phyloP scores from a whole-genome alignment of 139 green algal species.

The Gonium pectorale region DNA sequence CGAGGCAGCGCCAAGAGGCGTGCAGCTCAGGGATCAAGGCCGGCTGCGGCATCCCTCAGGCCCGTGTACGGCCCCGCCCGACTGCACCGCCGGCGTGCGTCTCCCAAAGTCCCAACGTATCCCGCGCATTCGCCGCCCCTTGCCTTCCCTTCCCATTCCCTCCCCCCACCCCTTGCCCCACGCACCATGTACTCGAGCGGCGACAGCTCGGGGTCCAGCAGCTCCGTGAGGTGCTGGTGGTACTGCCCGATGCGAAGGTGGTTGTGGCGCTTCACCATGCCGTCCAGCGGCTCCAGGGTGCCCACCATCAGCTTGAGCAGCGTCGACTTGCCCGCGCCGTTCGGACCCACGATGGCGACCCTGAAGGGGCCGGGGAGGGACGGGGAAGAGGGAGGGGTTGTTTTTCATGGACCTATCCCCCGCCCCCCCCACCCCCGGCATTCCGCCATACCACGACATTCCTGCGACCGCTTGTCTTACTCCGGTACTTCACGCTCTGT shows the following conservation, averaged over 20 bases:
- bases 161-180: background rate
- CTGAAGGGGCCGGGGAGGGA: slow-evolving; percentile 40
- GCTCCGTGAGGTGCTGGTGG: slow-evolving; percentile 87
- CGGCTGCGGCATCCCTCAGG: too few relatives aligned
- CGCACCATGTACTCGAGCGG: slow-evolving; percentile 84
- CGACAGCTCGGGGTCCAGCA: slow-evolving; percentile 79
- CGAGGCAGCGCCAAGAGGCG: too few relatives aligned
- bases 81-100: too few relatives aligned
- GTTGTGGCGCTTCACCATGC: slow-evolving; percentile 95
- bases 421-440: too few relatives aligned
- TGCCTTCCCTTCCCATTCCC: background rate
- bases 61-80: too few relatives aligned
- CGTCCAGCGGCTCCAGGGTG: slow-evolving; percentile 87
- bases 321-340: slow-evolving; percentile 96
- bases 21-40: too few relatives aligned
- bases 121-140: too few relatives aligned
- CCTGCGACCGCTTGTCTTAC: too few relatives aligned
- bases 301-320: slow-evolving; percentile 98
- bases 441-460: too few relatives aligned
- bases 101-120: too few relatives aligned
- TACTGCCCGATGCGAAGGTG: slow-evolving; percentile 90
- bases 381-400: background rate
- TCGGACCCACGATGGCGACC: slow-evolving; percentile 94
- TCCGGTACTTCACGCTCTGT: too few relatives aligned
- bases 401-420: too few relatives aligned